Conservation (phyloP, 1,284 basidiomycete species). For the Ustilago sp. region DNA sequence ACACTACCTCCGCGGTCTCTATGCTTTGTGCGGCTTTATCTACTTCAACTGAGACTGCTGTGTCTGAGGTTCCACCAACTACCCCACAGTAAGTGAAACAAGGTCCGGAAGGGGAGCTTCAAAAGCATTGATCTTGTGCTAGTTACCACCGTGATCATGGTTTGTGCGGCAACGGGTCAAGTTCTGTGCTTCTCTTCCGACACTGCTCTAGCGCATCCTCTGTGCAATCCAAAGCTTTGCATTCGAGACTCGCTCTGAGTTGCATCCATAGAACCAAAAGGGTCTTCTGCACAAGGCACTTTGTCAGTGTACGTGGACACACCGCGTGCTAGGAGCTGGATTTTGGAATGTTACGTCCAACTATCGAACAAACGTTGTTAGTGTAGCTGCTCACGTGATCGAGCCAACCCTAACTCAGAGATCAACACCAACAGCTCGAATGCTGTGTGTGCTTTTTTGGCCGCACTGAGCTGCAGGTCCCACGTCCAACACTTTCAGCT, state of each 20-base stretch:
- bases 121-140: no score
- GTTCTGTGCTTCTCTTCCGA: neutral
- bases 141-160: neutral
- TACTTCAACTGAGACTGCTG: no score
- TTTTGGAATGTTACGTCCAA: neutral
- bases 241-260: neutral
- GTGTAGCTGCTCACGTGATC: constrained; percentile 8
- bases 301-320: neutral
- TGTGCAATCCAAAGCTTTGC: neutral
- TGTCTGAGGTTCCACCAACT: no score
- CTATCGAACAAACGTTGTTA: neutral
- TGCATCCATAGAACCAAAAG: constrained; percentile 6
- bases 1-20: no score
- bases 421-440: constrained; percentile 19
- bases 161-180: neutral
- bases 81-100: no score
- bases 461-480: constrained; percentile 1
- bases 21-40: no score
- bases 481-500: constrained; percentile 17
- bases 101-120: no score
- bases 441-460: constrained; percentile 2
- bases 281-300: neutral
- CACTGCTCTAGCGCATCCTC: neutral
- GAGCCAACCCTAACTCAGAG: neutral
- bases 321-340: neutral